Evolutionary conservation across 2,329 filamentous ascomycete species (phyloP).

Genomic region (Fusarium nygamai): DNA sequence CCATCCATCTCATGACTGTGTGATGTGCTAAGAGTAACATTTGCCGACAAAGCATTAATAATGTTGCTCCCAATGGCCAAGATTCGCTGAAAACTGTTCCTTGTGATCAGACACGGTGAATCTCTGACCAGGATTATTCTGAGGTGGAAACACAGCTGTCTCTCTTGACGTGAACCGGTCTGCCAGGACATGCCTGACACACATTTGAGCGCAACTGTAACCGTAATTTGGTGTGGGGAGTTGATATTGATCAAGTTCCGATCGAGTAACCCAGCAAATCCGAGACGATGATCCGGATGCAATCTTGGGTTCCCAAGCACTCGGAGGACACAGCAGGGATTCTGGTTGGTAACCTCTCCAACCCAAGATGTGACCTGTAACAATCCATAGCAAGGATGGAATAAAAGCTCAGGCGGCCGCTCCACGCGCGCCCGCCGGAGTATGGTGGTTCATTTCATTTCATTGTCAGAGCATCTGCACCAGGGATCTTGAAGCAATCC

Average conservation of each 20-base stretch:
- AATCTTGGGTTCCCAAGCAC: slow-evolving; percentile 40
- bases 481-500: slow-evolving; percentile 1
- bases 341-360: slow-evolving; percentile 30
- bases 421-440: slow-evolving; percentile 33
- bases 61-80: not conserved
- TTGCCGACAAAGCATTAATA: slow-evolving; percentile 4
- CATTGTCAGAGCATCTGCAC: not conserved
- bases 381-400: slow-evolving; percentile 22
- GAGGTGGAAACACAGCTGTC: slow-evolving; percentile 23
- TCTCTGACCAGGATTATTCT: not conserved
- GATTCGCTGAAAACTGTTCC: not conserved
- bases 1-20: slow-evolving; percentile 2
- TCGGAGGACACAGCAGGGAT: slow-evolving; percentile 33
- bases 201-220: not conserved
- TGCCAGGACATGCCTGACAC: slow-evolving; percentile 14
- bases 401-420: slow-evolving; percentile 41
- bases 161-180: slow-evolving; percentile 13
- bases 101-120: slow-evolving; percentile 17
- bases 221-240: slow-evolving; percentile 16
- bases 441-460: slow-evolving; percentile 36
- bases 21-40: slow-evolving; percentile 5
- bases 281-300: slow-evolving; percentile 36
- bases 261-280: slow-evolving; percentile 32
- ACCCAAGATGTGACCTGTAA: slow-evolving; percentile 41
- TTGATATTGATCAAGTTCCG: slow-evolving; percentile 21